These are phyloP conservation scores for Yamadazyma dendronema DNA, from an alignment of 1,139 yeast genomes.

Conservation along the genomic window DNA sequence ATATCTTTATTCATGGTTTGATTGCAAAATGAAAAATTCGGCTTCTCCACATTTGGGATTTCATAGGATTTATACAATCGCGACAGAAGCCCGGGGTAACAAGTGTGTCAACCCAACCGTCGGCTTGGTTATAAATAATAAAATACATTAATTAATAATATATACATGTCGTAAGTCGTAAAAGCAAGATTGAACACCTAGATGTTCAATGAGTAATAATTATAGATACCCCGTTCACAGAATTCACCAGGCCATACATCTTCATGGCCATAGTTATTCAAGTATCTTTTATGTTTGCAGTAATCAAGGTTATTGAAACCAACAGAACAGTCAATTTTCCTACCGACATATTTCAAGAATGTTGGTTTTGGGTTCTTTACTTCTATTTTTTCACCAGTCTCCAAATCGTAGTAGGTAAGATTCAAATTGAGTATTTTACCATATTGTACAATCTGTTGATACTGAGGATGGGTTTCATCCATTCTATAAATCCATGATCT, in stretches of 20 bases:
- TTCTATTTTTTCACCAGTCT: slow-evolving; percentile 64
- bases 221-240: slow-evolving; percentile 68
- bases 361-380: slow-evolving; percentile 55
- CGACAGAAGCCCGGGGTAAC: not conserved
- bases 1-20: slow-evolving; percentile 15
- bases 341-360: slow-evolving; percentile 61
- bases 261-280: slow-evolving; percentile 33
- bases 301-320: slow-evolving; percentile 47
- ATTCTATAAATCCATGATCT: slow-evolving; percentile 79
- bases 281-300: slow-evolving; percentile 31
- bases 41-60: not conserved
- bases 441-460: slow-evolving; percentile 25
- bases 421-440: slow-evolving; percentile 23
- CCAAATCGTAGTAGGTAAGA: slow-evolving; percentile 56
- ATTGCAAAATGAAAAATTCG: not conserved
- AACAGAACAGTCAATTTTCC: slow-evolving; percentile 57
- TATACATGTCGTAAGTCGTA: slow-evolving; percentile 1
- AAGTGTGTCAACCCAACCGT: not conserved
- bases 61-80: not conserved
- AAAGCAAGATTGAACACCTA: too few species aligned
- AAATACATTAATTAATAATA: not conserved
- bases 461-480: slow-evolving; percentile 33
- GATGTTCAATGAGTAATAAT: slow-evolving; percentile 58
- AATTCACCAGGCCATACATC: slow-evolving; percentile 63
- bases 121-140: not conserved